Base-by-base conservation (phyloP, 345 rosid genomes). In the Cochlearia excelsa region DNA sequence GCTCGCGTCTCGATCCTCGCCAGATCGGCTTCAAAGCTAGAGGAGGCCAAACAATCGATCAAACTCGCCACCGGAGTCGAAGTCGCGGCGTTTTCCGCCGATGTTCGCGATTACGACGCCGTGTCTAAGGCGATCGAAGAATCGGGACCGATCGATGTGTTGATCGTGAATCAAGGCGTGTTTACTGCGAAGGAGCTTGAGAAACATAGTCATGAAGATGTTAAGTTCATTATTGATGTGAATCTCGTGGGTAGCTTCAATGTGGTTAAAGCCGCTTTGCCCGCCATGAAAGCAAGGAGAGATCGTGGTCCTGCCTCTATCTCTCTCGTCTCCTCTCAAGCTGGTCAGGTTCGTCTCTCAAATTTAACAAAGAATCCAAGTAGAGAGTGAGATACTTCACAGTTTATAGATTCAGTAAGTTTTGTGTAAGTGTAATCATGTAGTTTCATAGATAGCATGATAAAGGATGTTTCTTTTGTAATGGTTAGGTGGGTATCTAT, bases 231-330 rank as follows among this genome's bases (percentile, higher is more conserved):
- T 76, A 61, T 91, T 29, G 98, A 91, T 8, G 88, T 91, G 35
- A 91, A 91, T 71, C 64, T 88, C 75, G 54, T 83, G 38, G 98
- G 96, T 1, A 88, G 95, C 61, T 86, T 91, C 70, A 80, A 91
- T 16, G 69, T 91, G 68, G 75, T 91, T 37, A 88, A 88, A 43
- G 92, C 96, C n/a, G 90, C 90, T 38, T 74, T 88, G 67, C 92
- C 95, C 1, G 71, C 55, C 29, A 88, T 91, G 90, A 86, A 85
- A 71, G 63, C 59, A 3, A 77, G 95, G 65, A 53, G 60, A 43
- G 82, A 64, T 9, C 67, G 73, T 23, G 73, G 77, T 27, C 87
- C 96, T 26, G 81, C 68, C 0, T 86, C 95, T 0, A 84, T 88
- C 28, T 74, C 84, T 71, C 81, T 91, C 55, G 66, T 91, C 67